Conservation (phyloP, 1,284 basidiomycete genomes). For the Naganishia liquefaciens region DNA sequence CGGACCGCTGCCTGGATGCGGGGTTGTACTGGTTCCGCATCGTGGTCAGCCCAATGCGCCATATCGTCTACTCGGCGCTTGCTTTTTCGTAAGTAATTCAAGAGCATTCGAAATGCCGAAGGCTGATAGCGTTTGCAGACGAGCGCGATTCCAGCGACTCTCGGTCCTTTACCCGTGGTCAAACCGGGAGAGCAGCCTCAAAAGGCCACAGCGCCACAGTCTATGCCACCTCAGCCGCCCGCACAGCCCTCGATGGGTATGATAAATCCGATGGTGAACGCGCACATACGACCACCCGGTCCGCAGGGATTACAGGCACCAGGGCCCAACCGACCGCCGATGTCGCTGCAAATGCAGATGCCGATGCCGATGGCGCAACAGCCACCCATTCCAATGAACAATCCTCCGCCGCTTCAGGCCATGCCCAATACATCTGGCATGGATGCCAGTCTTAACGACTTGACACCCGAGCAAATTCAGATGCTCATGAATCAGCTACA, state of each 20-base stretch:
- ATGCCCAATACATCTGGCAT: neutral
- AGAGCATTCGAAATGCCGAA: too few species aligned
- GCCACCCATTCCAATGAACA: conserved; percentile 2
- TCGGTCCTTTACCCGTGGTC: conserved; percentile 17
- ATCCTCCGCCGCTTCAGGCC: neutral
- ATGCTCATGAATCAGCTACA: conserved; percentile 28
- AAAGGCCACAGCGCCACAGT: neutral
- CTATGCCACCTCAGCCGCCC: neutral
- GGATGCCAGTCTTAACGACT: conserved; percentile 20
- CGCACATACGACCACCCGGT: neutral
- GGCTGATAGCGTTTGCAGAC: neutral
- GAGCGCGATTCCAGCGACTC: conserved; percentile 13
- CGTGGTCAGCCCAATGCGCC: conserved; percentile 19
- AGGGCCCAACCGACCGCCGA: conserved; percentile 4
- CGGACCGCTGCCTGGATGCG: conserved; percentile 21
- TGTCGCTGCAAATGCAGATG: conserved; percentile 4
- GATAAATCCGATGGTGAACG: conserved; percentile 12
- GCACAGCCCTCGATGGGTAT: conserved; percentile 1
- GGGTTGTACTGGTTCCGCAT: conserved; percentile 28
- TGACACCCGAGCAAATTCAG: conserved; percentile 25
- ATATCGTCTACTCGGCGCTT: conserved; percentile 25
- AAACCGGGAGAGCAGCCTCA: conserved; percentile 3
- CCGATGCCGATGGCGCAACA: neutral
- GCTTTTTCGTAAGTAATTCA: conserved; percentile 28
- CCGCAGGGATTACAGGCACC: conserved; percentile 9